Base-by-base conservation (phyloP, 1,284 basidiomycete species). In the Ceratobasidium sp. region DNA sequence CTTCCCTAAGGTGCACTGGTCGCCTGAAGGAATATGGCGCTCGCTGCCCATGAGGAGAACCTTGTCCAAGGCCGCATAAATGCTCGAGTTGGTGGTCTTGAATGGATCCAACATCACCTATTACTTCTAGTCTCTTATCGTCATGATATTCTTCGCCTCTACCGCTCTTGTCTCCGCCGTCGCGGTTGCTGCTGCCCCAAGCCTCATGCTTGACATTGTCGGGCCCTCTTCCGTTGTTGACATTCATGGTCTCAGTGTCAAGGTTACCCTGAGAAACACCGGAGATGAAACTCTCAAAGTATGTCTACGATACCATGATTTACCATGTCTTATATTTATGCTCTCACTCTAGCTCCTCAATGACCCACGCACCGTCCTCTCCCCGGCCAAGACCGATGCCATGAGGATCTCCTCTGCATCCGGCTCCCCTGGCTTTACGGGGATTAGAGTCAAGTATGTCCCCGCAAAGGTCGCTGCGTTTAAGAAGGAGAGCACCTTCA, bases 341-440 rank as follows among this genome's bases (percentile, higher is more conserved):
- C 18, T 8, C 12, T 6, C 12, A 2, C 4, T 44, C 6, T 27
- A 70, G 71, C 60, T 75, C 10, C 54, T 75, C 3, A 75, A 75
- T 27, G 71, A 75, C 59, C 71, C 60, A 33, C 59, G 64, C 0
- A 75, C 71, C 16, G 30, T 75, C 35, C 60, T 75, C 48, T 84
- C 84, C 73, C 83, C 83, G 64, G 79, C 87, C 69, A 85, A 86
- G 57, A 85, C 87, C 38, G 80, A 88, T 78, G 85, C 86, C 59
- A 89, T 88, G 82, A 68, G 71, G 77, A 86, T 89, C 81, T 46
- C 46, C 44, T 74, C 71, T 27, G 71, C 44, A 12, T 64, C 71
- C 18, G 71, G 71, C 18, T 38, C 59, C 16, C 71, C 71, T 44
- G 54, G 23, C 12, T 74, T 74, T 30, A 74, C 71, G 23, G 71